Percentiles rank a stretch among this genome's conserved stretches.
Conservation (phyloP, 345 rosid species). For the Adansonia digitata region DNA sequence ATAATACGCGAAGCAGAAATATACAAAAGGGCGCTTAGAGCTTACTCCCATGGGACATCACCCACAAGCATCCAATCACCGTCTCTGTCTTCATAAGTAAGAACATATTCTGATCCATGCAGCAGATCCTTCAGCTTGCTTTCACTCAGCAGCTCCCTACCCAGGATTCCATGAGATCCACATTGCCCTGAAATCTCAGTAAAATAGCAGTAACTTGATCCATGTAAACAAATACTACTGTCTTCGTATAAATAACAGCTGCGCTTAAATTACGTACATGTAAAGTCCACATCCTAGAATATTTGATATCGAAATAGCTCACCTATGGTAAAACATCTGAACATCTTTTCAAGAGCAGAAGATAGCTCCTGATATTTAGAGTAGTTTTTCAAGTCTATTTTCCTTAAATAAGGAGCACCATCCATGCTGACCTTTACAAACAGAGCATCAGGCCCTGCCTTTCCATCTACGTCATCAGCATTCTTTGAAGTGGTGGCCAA, state of each 20-base stretch:
- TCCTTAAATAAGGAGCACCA: conserved; percentile 72
- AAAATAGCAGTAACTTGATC: conserved; percentile 28
- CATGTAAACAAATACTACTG: conserved; percentile 9
- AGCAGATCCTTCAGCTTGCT: conserved; percentile 53
- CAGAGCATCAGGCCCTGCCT: conserved; percentile 48
- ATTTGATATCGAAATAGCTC: conserved; percentile 12
- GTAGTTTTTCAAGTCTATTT: conserved; percentile 58
- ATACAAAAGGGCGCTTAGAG: conserved; percentile 4
- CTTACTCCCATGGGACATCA: conserved; percentile 81
- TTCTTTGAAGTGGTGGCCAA: conserved; percentile 55
- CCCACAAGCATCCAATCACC: conserved; percentile 83
- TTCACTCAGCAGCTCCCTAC: conserved; percentile 50
- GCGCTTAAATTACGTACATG: conserved; percentile 3
- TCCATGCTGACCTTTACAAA: conserved; percentile 78
- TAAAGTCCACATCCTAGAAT: not conserved
- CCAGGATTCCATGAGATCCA: conserved; percentile 42
- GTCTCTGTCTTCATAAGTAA: conserved; percentile 63
- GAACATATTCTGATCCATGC: conserved; percentile 60
- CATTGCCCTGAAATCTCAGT: conserved; percentile 39
- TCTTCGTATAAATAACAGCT: conserved; percentile 11
- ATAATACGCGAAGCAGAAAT: not conserved
- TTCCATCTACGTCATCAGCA: conserved; percentile 58
- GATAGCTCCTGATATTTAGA: conserved; percentile 58
- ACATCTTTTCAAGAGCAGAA: conserved; percentile 73
- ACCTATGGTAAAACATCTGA: conserved; percentile 63